Percentiles rank a stretch among this genome's conserved stretches.
Conservation (phyloP, 768 basidiomycete genomes). For the Russula virescens region DNA sequence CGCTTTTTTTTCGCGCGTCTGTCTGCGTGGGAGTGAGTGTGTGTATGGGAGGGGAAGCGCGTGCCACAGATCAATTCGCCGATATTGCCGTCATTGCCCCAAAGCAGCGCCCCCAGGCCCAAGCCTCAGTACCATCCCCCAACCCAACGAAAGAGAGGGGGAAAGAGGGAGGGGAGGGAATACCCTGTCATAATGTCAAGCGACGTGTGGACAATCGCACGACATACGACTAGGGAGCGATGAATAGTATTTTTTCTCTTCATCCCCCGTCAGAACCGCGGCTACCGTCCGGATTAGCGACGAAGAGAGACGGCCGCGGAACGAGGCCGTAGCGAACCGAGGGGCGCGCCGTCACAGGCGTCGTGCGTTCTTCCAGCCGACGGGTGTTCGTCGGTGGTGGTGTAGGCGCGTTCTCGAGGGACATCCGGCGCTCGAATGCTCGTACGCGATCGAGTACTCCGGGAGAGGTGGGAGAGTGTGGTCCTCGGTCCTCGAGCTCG, state of each 20-base stretch:
- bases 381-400: conserved; percentile 39
- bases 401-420: conserved; percentile 37
- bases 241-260: neutral
- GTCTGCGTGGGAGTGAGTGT: too few species aligned
- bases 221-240: too few species aligned
- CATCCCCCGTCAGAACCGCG: conserved; percentile 26
- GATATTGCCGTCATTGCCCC: neutral
- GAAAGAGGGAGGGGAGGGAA: too few species aligned
- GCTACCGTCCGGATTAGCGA: conserved; percentile 61
- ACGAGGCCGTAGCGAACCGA: conserved; percentile 60
- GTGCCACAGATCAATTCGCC: neutral
- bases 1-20: too few species aligned
- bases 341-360: conserved; percentile 14
- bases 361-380: conserved; percentile 37
- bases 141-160: too few species aligned
- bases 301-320: conserved; percentile 55
- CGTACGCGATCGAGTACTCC: conserved; percentile 48
- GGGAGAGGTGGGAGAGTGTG: conserved; percentile 5
- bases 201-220: too few species aligned
- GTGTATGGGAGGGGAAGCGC: neutral
- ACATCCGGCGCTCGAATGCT: conserved; percentile 53
- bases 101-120: neutral
- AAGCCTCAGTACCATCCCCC: neutral
- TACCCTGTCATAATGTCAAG: too few species aligned
- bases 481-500: neutral